A percentile compares a stretch with the other conserved stretches of the same genome.
phyloP scores from a whole-genome alignment of 1,284 basidiomycete genomes.

The Leccinum fuscescens region DNA sequence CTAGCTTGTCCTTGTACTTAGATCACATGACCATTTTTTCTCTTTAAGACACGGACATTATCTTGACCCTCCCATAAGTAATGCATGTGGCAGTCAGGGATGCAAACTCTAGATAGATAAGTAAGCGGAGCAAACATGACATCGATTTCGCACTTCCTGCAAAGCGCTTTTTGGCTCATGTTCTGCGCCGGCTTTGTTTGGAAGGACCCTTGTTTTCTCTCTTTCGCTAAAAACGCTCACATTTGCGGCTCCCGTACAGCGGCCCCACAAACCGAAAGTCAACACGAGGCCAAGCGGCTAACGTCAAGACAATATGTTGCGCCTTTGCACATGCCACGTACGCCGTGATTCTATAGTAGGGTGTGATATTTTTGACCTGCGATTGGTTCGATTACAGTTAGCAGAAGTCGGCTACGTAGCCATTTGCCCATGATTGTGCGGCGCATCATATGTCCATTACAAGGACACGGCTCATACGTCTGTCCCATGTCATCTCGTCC shows the following conservation, averaged over 20 bases:
- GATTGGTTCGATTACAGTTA: not conserved
- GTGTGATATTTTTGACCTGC: not conserved
- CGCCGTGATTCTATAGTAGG: not conserved
- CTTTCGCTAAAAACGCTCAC: not conserved
- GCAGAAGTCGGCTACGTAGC: not conserved
- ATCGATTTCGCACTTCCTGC: not conserved
- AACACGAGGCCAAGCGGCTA: not conserved
- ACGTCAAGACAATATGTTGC: not conserved
- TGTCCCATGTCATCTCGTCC: not conserved
- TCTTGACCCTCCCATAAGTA: not conserved
- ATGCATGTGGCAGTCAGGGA: slow-evolving; percentile 9
- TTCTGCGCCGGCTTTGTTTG: not conserved
- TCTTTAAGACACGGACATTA: not conserved
- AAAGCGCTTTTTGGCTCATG: not conserved
- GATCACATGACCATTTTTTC: not conserved
- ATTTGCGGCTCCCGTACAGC: not conserved
- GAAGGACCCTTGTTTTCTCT: not conserved
- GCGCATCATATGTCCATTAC: not conserved
- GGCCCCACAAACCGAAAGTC: not conserved
- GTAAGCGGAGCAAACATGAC: not conserved
- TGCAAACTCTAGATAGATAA: not conserved
- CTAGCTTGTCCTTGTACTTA: not conserved
- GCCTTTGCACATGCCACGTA: not conserved
- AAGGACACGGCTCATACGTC: not conserved
- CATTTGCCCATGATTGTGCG: not conserved